These are phyloP conservation scores for Nematocida displodere DNA, from an alignment of 371 early-diverging fungal genomes.

Conservation along the genomic window DNA sequence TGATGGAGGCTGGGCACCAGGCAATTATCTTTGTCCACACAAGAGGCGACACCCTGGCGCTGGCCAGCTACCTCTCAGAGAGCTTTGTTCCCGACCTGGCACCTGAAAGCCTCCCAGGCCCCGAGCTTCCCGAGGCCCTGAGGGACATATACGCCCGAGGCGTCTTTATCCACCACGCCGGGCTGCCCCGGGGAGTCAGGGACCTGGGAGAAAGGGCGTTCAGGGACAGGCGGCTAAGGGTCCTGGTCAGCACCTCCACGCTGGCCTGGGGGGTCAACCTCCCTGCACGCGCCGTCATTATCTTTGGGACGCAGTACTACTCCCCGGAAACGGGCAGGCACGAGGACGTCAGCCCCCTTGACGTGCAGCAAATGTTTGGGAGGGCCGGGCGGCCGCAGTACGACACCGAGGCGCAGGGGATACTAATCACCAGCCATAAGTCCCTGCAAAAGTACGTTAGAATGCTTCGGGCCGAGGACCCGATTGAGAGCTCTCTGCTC, in stretches of 20 bases:
- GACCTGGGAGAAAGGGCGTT: constrained; percentile 85
- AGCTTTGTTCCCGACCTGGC: constrained; percentile 4
- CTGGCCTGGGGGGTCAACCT: constrained; percentile 99
- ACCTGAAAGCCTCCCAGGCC: background rate
- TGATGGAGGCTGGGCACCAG: constrained; percentile 20
- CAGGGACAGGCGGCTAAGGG: constrained; percentile 77
- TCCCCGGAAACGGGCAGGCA: constrained; percentile 81
- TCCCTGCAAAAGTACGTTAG: constrained; percentile 87
- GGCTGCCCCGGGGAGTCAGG: constrained; percentile 86
- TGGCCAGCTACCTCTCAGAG: constrained; percentile 22
- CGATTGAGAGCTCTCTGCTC: constrained; percentile 91
- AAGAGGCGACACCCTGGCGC: constrained; percentile 3
- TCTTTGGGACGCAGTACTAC: constrained; percentile 93
- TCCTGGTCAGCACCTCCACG: constrained; percentile 92
- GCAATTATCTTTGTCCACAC: constrained; percentile 50
- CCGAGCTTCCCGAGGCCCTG: constrained; percentile 13
- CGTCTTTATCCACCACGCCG: constrained; percentile 95
- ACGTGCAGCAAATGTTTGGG: constrained; percentile 88
- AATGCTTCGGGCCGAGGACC: constrained; percentile 80
- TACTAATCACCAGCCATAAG: constrained; percentile 82
- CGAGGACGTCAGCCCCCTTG: constrained; percentile 71
- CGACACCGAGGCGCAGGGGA: constrained; percentile 88
- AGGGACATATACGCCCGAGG: constrained; percentile 65
- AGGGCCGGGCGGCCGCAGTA: constrained; percentile 97
- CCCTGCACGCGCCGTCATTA: constrained; percentile 95